Evolutionary conservation across 2,329 filamentous ascomycete species (phyloP).

Genomic region (Penicillium carneum): DNA sequence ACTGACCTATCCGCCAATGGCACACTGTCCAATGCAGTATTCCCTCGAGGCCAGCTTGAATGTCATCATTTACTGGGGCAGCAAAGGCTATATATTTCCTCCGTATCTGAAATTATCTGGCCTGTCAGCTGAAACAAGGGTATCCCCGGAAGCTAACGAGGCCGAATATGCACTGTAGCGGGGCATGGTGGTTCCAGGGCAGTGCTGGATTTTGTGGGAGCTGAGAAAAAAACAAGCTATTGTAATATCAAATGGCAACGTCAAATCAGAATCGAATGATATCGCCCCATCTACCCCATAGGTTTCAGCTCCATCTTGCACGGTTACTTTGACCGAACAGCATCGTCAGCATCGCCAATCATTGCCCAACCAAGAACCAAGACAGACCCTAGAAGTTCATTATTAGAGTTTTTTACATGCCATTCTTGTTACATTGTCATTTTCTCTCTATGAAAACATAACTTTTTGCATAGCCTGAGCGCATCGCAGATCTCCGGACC

Average conservation of each 20-base stretch:
- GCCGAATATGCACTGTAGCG: slow-evolving; percentile 3
- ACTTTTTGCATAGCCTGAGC: slow-evolving; percentile 6
- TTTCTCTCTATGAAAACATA: neutral
- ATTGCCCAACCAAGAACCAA: slow-evolving; percentile 5
- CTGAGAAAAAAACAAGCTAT: slow-evolving; percentile 13
- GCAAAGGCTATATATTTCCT: neutral
- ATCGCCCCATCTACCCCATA: slow-evolving; percentile 1
- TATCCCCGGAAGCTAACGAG: neutral
- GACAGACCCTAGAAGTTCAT: neutral
- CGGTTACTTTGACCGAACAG: slow-evolving; percentile 24
- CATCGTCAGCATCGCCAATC: slow-evolving; percentile 20
- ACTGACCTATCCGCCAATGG: neutral
- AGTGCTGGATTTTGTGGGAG: slow-evolving; percentile 11
- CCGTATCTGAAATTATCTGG: neutral
- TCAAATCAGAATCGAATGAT: slow-evolving; percentile 15
- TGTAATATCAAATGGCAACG: neutral
- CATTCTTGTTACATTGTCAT: neutral
- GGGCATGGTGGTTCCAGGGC: neutral
- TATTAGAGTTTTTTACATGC: neutral
- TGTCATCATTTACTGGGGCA: neutral
- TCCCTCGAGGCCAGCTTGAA: neutral
- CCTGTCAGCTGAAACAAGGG: slow-evolving; percentile 3
- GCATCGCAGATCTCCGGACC: slow-evolving; percentile 3
- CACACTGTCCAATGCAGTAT: neutral
- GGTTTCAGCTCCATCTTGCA: slow-evolving; percentile 18